Conservation (phyloP, 805 yeast genomes). For the Nakazawaea ishiwadae region DNA sequence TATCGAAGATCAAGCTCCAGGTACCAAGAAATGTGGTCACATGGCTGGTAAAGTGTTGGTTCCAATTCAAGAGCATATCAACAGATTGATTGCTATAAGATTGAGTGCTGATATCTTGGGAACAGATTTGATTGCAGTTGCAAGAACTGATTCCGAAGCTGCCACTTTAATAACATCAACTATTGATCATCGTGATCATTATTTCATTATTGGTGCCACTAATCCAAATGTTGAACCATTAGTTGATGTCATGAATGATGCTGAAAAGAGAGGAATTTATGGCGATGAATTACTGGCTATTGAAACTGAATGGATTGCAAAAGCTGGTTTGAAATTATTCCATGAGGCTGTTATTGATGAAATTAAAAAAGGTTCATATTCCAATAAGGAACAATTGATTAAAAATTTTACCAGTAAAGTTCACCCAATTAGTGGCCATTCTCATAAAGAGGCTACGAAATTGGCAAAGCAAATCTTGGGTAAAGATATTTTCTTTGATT, state of each 20-base stretch:
- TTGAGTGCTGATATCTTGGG: constrained; percentile 94
- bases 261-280: constrained; percentile 68
- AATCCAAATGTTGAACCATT: constrained; percentile 76
- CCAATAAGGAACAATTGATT: constrained; percentile 61
- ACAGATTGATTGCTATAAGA: constrained; percentile 89
- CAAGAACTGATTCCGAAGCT: constrained; percentile 97
- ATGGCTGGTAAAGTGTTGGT: constrained; percentile 98
- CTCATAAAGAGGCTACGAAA: constrained; percentile 75
- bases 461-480: constrained; percentile 75
- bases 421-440: constrained; percentile 68
- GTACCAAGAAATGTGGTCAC: constrained; percentile 98
- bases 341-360: constrained; percentile 88
- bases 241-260: constrained; percentile 73
- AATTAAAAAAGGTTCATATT: constrained; percentile 50
- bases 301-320: constrained; percentile 77
- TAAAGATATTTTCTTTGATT: constrained; percentile 81
- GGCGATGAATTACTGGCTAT: constrained; percentile 68
- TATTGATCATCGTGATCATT: constrained; percentile 92
- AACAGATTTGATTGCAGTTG: constrained; percentile 79
- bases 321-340: constrained; percentile 84
- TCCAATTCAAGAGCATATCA: constrained; percentile 96
- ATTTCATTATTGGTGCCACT: constrained; percentile 85
- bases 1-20: constrained; percentile 98
- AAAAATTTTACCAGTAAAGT: constrained; percentile 62
- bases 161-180: constrained; percentile 93